Conservation (phyloP, 2,329 filamentous ascomycete species). For the Paraconiothyrium sp. region DNA sequence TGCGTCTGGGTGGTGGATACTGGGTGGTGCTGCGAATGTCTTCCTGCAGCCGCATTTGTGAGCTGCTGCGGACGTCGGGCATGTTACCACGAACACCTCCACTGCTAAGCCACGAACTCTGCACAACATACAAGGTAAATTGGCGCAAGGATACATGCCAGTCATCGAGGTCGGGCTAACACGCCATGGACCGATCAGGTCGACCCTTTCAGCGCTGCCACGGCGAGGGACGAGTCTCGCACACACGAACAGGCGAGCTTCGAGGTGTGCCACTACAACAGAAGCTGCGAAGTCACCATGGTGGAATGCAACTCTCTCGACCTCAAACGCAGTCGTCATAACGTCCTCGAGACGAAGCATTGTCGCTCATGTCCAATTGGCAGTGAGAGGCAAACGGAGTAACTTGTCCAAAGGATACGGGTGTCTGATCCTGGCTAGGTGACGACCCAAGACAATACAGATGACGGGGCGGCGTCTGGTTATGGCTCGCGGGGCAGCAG, state of each 20-base stretch:
- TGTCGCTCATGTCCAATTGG: neutral
- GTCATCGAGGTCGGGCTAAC: neutral
- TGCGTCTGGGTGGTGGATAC: neutral
- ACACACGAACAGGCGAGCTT: neutral
- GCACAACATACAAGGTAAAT: neutral
- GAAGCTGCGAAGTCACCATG: neutral
- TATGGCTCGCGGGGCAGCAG: no score
- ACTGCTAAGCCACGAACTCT: neutral
- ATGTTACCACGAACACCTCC: neutral
- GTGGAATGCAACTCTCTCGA: neutral
- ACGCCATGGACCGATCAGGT: neutral
- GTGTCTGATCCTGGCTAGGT: no score
- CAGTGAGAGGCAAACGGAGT: neutral
- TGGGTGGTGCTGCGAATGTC: neutral
- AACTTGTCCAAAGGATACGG: neutral
- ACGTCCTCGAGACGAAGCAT: neutral
- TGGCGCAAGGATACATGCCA: neutral
- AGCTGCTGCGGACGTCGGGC: neutral
- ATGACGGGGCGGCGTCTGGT: no score
- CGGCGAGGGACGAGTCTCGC: neutral
- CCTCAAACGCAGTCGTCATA: neutral
- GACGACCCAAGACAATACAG: no score
- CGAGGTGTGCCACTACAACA: neutral
- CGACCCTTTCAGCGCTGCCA: neutral
- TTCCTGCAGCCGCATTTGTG: neutral